A percentile compares a stretch with the other conserved stretches of the same genome.
Evolutionary conservation across 768 basidiomycete genomes (phyloP).

Genomic region (Boletus fagicola): DNA sequence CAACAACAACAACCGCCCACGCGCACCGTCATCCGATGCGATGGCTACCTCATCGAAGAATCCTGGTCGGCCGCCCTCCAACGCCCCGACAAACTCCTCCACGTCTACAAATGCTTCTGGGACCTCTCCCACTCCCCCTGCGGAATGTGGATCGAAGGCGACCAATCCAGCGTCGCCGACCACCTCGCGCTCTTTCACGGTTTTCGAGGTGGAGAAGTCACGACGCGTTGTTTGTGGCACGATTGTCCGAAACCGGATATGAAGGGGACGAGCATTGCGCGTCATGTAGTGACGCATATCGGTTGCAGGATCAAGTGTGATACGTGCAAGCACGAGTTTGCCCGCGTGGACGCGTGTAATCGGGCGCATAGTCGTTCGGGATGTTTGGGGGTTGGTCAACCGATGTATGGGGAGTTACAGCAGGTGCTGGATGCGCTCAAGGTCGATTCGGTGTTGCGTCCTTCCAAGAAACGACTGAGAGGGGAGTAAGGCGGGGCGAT

Average conservation of each 20-base stretch:
- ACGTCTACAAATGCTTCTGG: slow-evolving; percentile 35
- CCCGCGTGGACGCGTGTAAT: slow-evolving; percentile 34
- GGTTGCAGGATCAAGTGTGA: slow-evolving; percentile 32
- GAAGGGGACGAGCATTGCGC: slow-evolving; percentile 35
- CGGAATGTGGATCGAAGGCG: slow-evolving; percentile 36
- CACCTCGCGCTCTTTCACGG: slow-evolving; percentile 32
- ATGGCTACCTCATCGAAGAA: slow-evolving; percentile 27
- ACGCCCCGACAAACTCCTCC: slow-evolving; percentile 22
- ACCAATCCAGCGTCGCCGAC: slow-evolving; percentile 33
- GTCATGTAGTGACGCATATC: slow-evolving; percentile 33
- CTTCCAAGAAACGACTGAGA: slow-evolving; percentile 30
- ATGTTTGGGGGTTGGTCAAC: slow-evolving; percentile 30
- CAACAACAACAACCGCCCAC: slow-evolving; percentile 4
- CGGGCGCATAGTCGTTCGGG: slow-evolving; percentile 34
- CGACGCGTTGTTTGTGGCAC: slow-evolving; percentile 33
- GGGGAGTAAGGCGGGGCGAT: neutral
- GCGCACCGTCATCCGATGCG: slow-evolving; percentile 26
- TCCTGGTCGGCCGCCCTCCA: slow-evolving; percentile 25
- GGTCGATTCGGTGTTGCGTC: slow-evolving; percentile 20
- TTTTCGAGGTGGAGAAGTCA: slow-evolving; percentile 31
- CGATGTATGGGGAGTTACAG: slow-evolving; percentile 32
- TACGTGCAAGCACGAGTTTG: slow-evolving; percentile 33
- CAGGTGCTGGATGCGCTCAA: slow-evolving; percentile 29
- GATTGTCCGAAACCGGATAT: slow-evolving; percentile 28
- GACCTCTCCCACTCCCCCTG: slow-evolving; percentile 24